A percentile compares a stretch with the other conserved stretches of the same genome.
These are phyloP conservation scores for Sanghuangporus baumii DNA, from an alignment of 1,284 basidiomycete species.

Conservation along the genomic window DNA sequence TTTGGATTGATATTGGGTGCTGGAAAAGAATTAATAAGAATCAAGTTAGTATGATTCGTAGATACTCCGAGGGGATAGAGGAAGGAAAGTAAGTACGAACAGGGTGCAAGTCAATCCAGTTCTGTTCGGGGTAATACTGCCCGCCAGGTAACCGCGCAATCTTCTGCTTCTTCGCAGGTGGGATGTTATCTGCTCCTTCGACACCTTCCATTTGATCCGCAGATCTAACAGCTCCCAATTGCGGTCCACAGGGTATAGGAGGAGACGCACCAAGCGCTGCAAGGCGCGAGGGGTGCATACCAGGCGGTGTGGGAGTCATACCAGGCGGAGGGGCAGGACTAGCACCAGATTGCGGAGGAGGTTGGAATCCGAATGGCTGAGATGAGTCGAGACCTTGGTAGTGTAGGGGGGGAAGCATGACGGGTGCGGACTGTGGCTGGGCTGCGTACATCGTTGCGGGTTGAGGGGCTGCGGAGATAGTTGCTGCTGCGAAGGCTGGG, in stretches of 20 bases:
- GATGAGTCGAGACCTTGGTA: slow-evolving; percentile 73
- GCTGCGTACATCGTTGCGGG: slow-evolving; percentile 61
- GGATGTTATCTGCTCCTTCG: slow-evolving; percentile 45
- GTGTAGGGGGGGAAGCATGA: slow-evolving; percentile 77
- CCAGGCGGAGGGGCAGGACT: slow-evolving; percentile 27
- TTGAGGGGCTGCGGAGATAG: slow-evolving; percentile 74
- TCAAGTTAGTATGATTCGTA: not conserved
- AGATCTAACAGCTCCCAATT: slow-evolving; percentile 61
- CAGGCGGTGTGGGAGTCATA: slow-evolving; percentile 26
- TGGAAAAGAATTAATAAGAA: slow-evolving; percentile 23
- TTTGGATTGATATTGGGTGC: slow-evolving; percentile 78
- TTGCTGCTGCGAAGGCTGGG: slow-evolving; percentile 62
- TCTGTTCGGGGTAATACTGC: slow-evolving; percentile 73
- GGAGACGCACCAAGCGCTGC: slow-evolving; percentile 32
- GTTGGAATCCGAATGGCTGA: slow-evolving; percentile 75
- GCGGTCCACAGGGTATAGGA: slow-evolving; percentile 29
- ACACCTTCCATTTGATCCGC: slow-evolving; percentile 77
- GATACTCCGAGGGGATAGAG: not conserved
- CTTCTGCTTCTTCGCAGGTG: slow-evolving; percentile 77
- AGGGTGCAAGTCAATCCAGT: slow-evolving; percentile 87
- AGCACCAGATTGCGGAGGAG: slow-evolving; percentile 37
- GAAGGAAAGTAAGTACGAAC: slow-evolving; percentile 34
- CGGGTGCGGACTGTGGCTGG: slow-evolving; percentile 46
- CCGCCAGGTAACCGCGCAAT: slow-evolving; percentile 79
- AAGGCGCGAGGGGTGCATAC: slow-evolving; percentile 34